Base-by-base conservation (phyloP, 2,329 filamentous ascomycete species). In the Coleophoma cylindrospora region DNA sequence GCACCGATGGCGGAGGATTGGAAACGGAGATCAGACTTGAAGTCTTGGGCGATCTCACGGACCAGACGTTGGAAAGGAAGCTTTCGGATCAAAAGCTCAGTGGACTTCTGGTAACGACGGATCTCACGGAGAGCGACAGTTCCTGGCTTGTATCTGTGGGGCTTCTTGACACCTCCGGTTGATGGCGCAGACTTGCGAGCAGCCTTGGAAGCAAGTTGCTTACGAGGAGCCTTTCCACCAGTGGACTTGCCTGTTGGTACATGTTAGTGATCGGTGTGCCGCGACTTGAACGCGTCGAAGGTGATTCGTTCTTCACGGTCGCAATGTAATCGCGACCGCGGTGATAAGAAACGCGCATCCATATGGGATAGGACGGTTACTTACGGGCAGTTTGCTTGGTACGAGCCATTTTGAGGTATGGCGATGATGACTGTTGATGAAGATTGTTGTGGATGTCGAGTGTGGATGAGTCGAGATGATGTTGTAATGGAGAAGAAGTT, bases 51-150 rank as follows among this genome's bases (percentile, higher is more conserved):
- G 56, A 97, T 96, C 78, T 99, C 91, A 80, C 91, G 89, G 60
- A 96, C 94, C 70, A 99, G 79, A 71, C 94, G 89, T 78, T 96
- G 90, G 81, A 99, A 99, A 55, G 94, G 94, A 57, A 96, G 86
- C 81, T 96, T 97, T 75, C 89, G 86, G 75, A 99, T 91, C 64
- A 99, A 78, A 47, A 99, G 85, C 77, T 97, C 91, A 47, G 92
- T 96, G 58, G 87, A 90, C 79, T 95, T 95, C 79, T 97, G 92
- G 81, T 97, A 97, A 69, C 89, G 87, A 80, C 92, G 87, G 67
- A 99, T 99, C 79, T 99, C 94, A 83, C 91, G 89, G 66, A 97
- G 87, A 81, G 92, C 92, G 76, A 96, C 88, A 69, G 94, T 95
- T 81, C 82, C 87, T 68, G 88, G 88, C 87, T 91, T 91, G 73